Evolutionary conservation across 2,329 filamentous ascomycete genomes (phyloP).

Genomic region (Orbilia ellipsospora): DNA sequence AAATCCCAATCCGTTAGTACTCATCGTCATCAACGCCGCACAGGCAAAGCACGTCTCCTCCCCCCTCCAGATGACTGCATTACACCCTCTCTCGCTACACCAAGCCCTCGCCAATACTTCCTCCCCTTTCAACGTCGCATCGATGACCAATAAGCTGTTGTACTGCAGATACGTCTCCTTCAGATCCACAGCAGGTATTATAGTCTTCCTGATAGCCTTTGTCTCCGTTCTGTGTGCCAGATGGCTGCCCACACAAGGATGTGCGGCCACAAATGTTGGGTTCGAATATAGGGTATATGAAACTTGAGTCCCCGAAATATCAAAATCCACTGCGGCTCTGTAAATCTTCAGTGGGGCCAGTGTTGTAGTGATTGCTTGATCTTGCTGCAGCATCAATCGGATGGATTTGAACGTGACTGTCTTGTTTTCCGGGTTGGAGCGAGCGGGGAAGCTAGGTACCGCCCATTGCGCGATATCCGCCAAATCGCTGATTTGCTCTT

Average conservation of each 20-base stretch:
- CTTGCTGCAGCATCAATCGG: constrained; percentile 46
- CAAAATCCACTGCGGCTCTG: constrained; percentile 49
- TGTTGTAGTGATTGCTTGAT: constrained; percentile 46
- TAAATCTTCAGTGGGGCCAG: constrained; percentile 48
- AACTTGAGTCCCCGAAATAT: constrained; percentile 42
- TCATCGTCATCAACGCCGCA: constrained; percentile 55
- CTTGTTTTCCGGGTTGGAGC: constrained; percentile 35
- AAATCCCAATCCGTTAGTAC: constrained; percentile 50
- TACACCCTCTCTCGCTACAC: constrained; percentile 50
- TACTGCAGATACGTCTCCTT: constrained; percentile 53
- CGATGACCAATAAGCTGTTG: constrained; percentile 50
- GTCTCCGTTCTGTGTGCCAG: constrained; percentile 47
- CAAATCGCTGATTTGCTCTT: constrained; percentile 52
- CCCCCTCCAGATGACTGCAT: constrained; percentile 53
- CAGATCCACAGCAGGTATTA: constrained; percentile 44
- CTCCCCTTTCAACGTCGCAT: constrained; percentile 53
- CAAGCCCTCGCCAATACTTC: constrained; percentile 53
- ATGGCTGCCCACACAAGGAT: constrained; percentile 52
- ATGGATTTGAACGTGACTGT: constrained; percentile 39
- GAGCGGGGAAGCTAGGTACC: constrained; percentile 33
- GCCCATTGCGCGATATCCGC: constrained; percentile 53
- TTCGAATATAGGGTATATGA: constrained; percentile 54
- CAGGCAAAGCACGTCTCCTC: constrained; percentile 55
- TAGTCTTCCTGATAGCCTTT: constrained; percentile 52
- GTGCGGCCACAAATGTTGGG: constrained; percentile 54